Evolutionary conservation across 2,329 filamentous ascomycete species (phyloP), one percentile per base, ranked within the genome.

Genomic region (Raffaelea ambrosiae): DNA sequence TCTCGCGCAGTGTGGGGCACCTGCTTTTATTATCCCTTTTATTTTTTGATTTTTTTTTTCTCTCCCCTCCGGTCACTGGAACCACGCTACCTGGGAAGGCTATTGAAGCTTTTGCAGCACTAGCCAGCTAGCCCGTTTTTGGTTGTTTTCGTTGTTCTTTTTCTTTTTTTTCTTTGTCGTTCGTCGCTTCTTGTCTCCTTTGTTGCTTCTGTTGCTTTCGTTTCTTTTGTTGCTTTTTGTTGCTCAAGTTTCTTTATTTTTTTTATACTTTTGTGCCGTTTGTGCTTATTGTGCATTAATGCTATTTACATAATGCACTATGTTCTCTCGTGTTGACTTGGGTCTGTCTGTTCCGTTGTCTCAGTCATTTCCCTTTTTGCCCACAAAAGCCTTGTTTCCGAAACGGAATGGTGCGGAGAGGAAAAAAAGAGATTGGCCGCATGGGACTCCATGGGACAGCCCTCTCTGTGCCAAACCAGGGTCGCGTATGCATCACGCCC

Each of bases 41-140:
- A n/a, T n/a, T n/a, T 40, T 49, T 40, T 16, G 21, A 21, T 36
- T n/a, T 44, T 26, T 40, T 46, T 40, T 46, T 40, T 46, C 8
- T 16, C n/a, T 11, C 44, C 14, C 20, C 36, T 23, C n/a, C 21
- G n/a, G 22, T 14, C 49, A 40, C 26, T 43, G 42, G 38, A 33
- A 22, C 43, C 50, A 41, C 52, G 52, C 52, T 53, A 53, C 41
- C 46, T 44, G 14, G 40, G 19, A 49, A 50, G 46, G 49, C 48
- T 53, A 52, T 50, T 53, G 52, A 50, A 49, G 38, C 49, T 45
- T 53, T 51, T 52, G 38, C 46, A 50, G 35, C 50, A 47, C 52
- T 54, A 54, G 22, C 11, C 13, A 31, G 43, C 52, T 54, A 54
- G 50, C 50, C 50, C 51, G 35, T 50, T 53, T 48, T 26, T 52